Percentiles rank a stretch among this genome's conserved stretches.
Evolutionary conservation across 108 stramenopile genomes (phyloP).

Genomic region (Fragilariopsis cylindrus): DNA sequence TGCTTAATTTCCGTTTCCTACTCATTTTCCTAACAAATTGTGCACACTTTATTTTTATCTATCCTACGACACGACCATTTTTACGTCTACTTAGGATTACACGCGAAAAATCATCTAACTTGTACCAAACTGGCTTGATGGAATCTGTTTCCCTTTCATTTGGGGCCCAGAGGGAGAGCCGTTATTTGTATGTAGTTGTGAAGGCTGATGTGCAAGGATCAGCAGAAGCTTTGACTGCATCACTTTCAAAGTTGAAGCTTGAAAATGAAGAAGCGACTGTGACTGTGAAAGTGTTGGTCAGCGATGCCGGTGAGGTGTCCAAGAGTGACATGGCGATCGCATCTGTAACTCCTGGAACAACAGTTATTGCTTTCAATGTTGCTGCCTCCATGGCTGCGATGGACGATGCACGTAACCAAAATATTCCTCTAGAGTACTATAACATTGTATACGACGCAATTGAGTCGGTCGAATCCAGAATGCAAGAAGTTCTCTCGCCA

Average conservation of each 20-base stretch:
- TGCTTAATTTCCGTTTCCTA: slow-evolving; percentile 1
- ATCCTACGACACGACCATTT: not conserved
- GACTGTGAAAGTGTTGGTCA: slow-evolving; percentile 81
- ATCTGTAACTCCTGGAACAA: slow-evolving; percentile 84
- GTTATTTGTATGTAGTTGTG: slow-evolving; percentile 90
- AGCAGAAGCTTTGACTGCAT: slow-evolving; percentile 90
- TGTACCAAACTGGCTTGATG: slow-evolving; percentile 87
- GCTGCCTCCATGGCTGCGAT: slow-evolving; percentile 84
- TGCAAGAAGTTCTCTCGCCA: slow-evolving; percentile 92
- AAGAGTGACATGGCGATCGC: slow-evolving; percentile 95
- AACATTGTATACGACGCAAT: slow-evolving; percentile 94
- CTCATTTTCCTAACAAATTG: slow-evolving; percentile 8
- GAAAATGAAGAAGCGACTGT: slow-evolving; percentile 89
- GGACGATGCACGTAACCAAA: slow-evolving; percentile 83
- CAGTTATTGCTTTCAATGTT: slow-evolving; percentile 92
- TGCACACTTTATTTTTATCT: not conserved
- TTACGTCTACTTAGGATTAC: slow-evolving; percentile 50
- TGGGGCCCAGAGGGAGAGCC: slow-evolving; percentile 66
- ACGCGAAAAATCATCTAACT: slow-evolving; percentile 61
- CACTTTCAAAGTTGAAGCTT: slow-evolving; percentile 81
- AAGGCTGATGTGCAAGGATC: slow-evolving; percentile 96
- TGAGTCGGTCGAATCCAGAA: slow-evolving; percentile 87
- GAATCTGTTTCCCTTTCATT: slow-evolving; percentile 69
- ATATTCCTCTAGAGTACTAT: slow-evolving; percentile 91
- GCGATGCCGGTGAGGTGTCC: slow-evolving; percentile 91